Evolutionary conservation across 108 stramenopile genomes (phyloP).

Genomic region (Nitzschia inconspicua): DNA sequence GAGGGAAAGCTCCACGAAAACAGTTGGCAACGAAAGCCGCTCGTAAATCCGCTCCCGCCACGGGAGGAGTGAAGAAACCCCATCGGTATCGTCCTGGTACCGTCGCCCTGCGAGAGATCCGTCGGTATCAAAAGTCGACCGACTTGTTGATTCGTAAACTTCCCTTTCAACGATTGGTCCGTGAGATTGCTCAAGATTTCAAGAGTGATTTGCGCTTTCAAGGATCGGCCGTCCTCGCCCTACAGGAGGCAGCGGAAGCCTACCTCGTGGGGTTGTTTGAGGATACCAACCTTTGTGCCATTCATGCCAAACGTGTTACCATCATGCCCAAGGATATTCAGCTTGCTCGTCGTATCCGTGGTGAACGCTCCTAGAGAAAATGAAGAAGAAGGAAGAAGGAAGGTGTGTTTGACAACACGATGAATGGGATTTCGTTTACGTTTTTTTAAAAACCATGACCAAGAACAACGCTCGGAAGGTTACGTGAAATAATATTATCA

Average conservation of each 20-base stretch:
- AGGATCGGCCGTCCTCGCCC: conserved; percentile 82
- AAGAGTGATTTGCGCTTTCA: conserved; percentile 89
- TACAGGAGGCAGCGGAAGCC: conserved; percentile 88
- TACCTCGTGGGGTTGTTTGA: conserved; percentile 84
- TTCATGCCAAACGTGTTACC: conserved; percentile 88
- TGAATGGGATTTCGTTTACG: too few relatives aligned
- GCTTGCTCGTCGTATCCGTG: conserved; percentile 58
- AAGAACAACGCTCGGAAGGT: too few relatives aligned
- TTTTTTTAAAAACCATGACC: too few relatives aligned
- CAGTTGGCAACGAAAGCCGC: conserved; percentile 93
- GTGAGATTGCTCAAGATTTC: conserved; percentile 78
- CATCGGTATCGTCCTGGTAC: conserved; percentile 65
- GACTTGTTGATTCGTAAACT: conserved; percentile 91
- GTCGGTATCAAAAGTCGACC: conserved; percentile 89
- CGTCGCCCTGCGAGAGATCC: conserved; percentile 89
- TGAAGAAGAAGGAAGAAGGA: not conserved
- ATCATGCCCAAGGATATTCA: conserved; percentile 78
- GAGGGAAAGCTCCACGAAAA: conserved; percentile 96
- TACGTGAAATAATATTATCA: too few relatives aligned
- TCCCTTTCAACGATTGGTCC: conserved; percentile 88
- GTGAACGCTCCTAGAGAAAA: conserved; percentile 32
- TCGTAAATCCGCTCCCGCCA: conserved; percentile 74
- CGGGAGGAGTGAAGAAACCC: conserved; percentile 91
- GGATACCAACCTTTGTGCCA: conserved; percentile 89
- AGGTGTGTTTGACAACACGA: not conserved